Evolutionary conservation across 1,139 yeast species (phyloP), one percentile per base, ranked within the genome.

Genomic region (Candida mesenterica): DNA sequence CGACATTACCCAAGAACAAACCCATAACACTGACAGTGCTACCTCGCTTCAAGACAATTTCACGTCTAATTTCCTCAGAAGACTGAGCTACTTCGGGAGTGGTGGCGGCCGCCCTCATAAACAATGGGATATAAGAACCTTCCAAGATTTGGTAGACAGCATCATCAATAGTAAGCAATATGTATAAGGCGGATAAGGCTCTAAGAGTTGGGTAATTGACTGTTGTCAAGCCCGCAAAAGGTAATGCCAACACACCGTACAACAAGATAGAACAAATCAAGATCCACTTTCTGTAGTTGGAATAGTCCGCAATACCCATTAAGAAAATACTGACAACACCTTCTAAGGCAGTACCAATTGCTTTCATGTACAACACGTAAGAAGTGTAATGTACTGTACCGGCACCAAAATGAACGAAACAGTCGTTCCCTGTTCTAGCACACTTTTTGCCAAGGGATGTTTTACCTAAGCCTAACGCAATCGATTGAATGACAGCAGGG

Each of bases 251-350:
- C 0, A 50, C 36, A 2, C 75, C 75, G 43, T 60, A 68, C 1
- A 63, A 22, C 8, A 52, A 33, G 15, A 68, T 61, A 1, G 70
- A 54, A 2, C 48, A 48, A 24, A 63, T 52, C 38, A 67, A 48
- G 7, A 65, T 44, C 46, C 58, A 46, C 37, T 65, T 68, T 28
- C 68, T 53, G 38, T 62, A 62, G 40, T 64, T 61, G n/a, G 71
- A 58, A 45, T 59, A 69, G 41, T 69, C 75, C 5, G 72, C 75
- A 39, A 68, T 50, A 1, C 72, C 70, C 68, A 67, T 65, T 12
- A 67, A 41, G 15, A 64, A 38, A n/a, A 68, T 50, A 1, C 72
- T 58, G 5, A 67, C 39, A 2, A 65, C 40, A 1, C 73, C 73
- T 43, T 69, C 74, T 15, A 65, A 15, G 0, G 72, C 61, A 1